Evolutionary conservation across 371 early-diverging fungal genomes (phyloP).

Genomic region (Mortierella sp.): DNA sequence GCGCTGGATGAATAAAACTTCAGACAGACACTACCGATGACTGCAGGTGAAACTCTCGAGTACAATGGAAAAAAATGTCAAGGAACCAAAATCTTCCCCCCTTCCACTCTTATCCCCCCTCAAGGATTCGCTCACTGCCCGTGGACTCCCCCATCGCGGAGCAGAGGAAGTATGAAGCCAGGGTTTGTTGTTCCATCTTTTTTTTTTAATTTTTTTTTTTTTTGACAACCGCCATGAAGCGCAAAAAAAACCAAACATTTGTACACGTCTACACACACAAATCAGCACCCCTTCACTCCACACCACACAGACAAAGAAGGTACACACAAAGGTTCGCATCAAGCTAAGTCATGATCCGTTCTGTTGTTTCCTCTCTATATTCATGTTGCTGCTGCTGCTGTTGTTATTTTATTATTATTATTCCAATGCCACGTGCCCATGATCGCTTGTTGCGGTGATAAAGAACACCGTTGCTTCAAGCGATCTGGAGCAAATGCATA

Average conservation of each 20-base stretch:
- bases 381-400: not conserved
- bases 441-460: not conserved
- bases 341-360: slow-evolving; percentile 23
- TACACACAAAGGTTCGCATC: slow-evolving; percentile 10
- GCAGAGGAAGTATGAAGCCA: too few species aligned
- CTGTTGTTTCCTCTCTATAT: slow-evolving; percentile 2
- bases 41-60: too few species aligned
- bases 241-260: not conserved
- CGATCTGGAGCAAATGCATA: slow-evolving; percentile 6
- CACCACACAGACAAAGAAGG: not conserved
- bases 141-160: too few species aligned
- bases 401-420: not conserved
- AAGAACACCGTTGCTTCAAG: too few species aligned
- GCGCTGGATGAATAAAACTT: too few species aligned
- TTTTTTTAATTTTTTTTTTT: not conserved
- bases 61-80: too few species aligned
- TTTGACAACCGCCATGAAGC: not conserved
- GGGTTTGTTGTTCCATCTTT: not conserved
- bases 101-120: too few species aligned
- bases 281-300: not conserved
- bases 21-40: too few species aligned
- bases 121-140: too few species aligned
- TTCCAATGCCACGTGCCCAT: not conserved
- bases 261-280: not conserved
- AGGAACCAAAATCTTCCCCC: too few species aligned